Percentiles rank a stretch among this genome's conserved stretches.
These are phyloP conservation scores for Daldinia grandis DNA, from an alignment of 495 filamentous ascomycete genomes.

Conservation along the genomic window DNA sequence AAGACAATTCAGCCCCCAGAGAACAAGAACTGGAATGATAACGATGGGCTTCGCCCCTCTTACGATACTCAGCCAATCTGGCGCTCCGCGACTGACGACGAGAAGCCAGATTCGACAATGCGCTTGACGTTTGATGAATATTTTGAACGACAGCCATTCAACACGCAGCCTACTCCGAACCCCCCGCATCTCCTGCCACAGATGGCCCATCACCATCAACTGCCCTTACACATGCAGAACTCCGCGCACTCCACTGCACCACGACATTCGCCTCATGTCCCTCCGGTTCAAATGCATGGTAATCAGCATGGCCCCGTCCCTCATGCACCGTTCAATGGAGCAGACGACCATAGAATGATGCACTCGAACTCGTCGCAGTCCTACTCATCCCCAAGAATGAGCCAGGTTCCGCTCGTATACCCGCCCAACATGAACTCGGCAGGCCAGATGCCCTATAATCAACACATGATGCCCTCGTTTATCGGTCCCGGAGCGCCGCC, in stretches of 20 bases:
- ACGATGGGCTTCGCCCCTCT: conserved; percentile 78
- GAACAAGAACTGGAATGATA: conserved; percentile 66
- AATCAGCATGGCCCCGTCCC: conserved; percentile 69
- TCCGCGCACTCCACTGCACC: conserved; percentile 53
- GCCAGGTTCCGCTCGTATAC: conserved; percentile 73
- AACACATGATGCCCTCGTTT: conserved; percentile 74
- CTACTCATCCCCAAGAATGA: conserved; percentile 78
- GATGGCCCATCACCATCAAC: conserved; percentile 78
- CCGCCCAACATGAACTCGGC: conserved; percentile 73
- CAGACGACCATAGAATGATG: conserved; percentile 87
- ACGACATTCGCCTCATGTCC: conserved; percentile 70
- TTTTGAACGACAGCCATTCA: conserved; percentile 70
- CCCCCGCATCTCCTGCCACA: conserved; percentile 59
- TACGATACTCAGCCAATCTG: conserved; percentile 84
- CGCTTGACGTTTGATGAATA: conserved; percentile 72
- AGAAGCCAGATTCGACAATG: conserved; percentile 68
- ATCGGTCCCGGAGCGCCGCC: conserved; percentile 71
- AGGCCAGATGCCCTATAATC: conserved; percentile 74
- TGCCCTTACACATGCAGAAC: conserved; percentile 73
- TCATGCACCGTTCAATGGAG: conserved; percentile 67
- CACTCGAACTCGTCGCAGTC: conserved; percentile 81
- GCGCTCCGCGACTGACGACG: conserved; percentile 67
- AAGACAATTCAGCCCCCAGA: conserved; percentile 80
- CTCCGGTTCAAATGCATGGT: conserved; percentile 70
- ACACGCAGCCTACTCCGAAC: conserved; percentile 72